A percentile compares a stretch with the other conserved stretches of the same genome.
Conservation (phyloP, 1,284 basidiomycete species). For the Apiotrichum gamsii region DNA sequence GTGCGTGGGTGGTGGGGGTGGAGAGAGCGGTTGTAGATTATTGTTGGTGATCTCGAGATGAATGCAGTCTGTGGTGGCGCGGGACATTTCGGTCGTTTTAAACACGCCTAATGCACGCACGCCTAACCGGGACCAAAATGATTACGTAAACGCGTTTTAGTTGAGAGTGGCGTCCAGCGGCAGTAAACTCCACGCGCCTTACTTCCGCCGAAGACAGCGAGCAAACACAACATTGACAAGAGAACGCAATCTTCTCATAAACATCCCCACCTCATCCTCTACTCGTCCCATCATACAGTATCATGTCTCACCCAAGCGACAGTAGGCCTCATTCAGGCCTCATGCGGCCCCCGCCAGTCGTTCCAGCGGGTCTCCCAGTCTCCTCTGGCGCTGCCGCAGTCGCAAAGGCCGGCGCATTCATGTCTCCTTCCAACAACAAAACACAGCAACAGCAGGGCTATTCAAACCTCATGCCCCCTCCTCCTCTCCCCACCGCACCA, state of each 20-base stretch:
- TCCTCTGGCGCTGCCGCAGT: neutral
- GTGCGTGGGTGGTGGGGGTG: slow-evolving; percentile 1
- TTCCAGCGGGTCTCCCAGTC: slow-evolving; percentile 6
- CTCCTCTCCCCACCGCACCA: slow-evolving; percentile 7
- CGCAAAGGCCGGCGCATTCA: neutral
- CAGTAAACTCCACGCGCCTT: too few relatives aligned
- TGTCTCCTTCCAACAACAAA: neutral
- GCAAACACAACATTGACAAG: too few relatives aligned
- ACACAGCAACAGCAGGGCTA: neutral
- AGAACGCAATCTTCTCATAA: too few relatives aligned
- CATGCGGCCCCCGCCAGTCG: neutral
- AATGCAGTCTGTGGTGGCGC: neutral
- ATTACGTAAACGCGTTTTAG: neutral
- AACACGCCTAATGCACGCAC: neutral
- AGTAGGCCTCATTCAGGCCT: too few relatives aligned
- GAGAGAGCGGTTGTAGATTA: neutral
- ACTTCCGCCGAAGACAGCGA: too few relatives aligned
- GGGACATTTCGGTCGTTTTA: neutral
- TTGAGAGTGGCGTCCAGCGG: neutral
- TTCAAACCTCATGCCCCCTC: slow-evolving; percentile 10
- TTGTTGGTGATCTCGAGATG: neutral
- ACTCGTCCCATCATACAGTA: neutral
- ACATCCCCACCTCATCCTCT: too few relatives aligned
- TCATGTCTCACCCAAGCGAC: slow-evolving; percentile 5
- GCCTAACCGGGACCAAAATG: neutral